Evolutionary conservation across 2,329 filamentous ascomycete species (phyloP), one percentile per base, ranked within the genome.

Genomic region (Cyphellophora attinorum): DNA sequence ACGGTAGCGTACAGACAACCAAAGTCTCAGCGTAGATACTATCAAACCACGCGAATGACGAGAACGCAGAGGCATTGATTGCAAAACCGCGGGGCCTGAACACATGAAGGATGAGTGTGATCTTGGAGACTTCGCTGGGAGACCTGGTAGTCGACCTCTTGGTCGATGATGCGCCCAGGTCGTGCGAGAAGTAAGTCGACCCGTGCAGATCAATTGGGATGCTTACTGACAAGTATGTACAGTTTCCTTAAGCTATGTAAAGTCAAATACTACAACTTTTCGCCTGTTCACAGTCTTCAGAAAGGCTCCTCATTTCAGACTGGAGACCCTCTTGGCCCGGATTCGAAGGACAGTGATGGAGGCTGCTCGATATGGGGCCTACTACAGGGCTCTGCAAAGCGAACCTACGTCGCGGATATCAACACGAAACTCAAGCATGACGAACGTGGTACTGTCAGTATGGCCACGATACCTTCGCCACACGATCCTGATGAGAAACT

Each of bases 241-340:
- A 93, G 85, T 71, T 96, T 98, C 60, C 68, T 98, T 38, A 96
- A 98, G 71, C 83, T 98, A 50, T 95, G 91, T 76, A 96, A 96
- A 65, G 70, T 86, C 62, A 98, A 95, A 67, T 98, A 96, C 66
- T 98, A 95, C 76, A 96, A 96, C 67, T 96, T 93, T 59, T 79
- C 86, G 5, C 91, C 89, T 16, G 67, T 96, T 35, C 85, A 95
- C 64, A 86, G 81, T 47, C 76, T 98, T 23, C 91, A 95, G 56
- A 91, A 89, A 58, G 79, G 85, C 61, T 96, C 95, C 62, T 93
- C 88, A 41, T 94, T 94, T 61, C 89, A 96, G 61, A 93, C 85
- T 19, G 89, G 89, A 56, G 91, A 96, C 53, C 89, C 89, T 10
- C 78, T 96, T 34, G 89, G 91, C 10, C 89, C 88, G 10, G 75